phyloP scores from a whole-genome alignment of 192 early-diverging fungal species.

The Fimicolochytrium jonesii region DNA sequence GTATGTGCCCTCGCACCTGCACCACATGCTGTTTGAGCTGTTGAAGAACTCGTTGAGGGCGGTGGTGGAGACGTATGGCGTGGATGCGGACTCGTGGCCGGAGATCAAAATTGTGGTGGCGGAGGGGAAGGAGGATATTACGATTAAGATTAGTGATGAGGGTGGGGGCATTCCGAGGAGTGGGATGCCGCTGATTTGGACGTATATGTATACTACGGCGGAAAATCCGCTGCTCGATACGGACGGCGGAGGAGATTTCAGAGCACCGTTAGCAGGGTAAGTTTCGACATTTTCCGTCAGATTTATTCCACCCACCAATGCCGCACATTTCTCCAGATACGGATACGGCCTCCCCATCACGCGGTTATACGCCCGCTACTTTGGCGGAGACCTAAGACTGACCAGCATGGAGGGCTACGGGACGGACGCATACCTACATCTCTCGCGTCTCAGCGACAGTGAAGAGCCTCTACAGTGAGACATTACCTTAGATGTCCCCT shows the following conservation, averaged over 20 bases:
- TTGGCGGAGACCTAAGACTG: conserved; percentile 90
- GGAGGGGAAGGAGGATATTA: conserved; percentile 75
- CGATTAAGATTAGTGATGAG: conserved; percentile 94
- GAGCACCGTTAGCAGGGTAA: conserved; percentile 53
- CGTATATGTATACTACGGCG: conserved; percentile 77
- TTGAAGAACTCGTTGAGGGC: conserved; percentile 96
- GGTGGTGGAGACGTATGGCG: conserved; percentile 85
- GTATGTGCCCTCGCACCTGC: conserved; percentile 93
- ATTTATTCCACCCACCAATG: no score
- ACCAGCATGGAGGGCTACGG: conserved; percentile 93
- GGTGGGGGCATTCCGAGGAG: conserved; percentile 90
- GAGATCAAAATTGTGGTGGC: conserved; percentile 90
- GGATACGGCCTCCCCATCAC: conserved; percentile 95
- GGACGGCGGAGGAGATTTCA: conserved; percentile 33
- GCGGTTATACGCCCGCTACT: conserved; percentile 88
- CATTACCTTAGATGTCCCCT: no score
- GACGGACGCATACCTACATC: conserved; percentile 93
- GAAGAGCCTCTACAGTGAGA: conserved; percentile 68
- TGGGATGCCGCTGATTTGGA: conserved; percentile 88
- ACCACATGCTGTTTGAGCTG: conserved; percentile 97
- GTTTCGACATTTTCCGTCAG: conserved; percentile 3
- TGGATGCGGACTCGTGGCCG: conserved; percentile 81
- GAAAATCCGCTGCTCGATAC: conserved; percentile 37
- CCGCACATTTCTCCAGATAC: conserved; percentile 74
- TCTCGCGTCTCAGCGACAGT: conserved; percentile 82